Conservation (phyloP, 2,329 filamentous ascomycete genomes). For the Aspergillus persii region DNA sequence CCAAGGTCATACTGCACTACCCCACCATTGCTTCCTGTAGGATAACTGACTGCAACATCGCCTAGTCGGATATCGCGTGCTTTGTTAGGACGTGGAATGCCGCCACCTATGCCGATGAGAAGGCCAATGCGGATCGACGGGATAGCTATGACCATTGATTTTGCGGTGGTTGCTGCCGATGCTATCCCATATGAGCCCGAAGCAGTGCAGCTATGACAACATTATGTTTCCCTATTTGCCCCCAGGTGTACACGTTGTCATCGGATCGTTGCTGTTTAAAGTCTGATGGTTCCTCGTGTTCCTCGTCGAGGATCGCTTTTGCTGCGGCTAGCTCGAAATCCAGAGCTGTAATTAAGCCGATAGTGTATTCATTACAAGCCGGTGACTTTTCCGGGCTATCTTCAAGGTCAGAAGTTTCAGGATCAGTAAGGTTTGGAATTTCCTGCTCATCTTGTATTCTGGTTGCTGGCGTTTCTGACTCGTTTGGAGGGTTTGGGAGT, state of each 20-base stretch:
- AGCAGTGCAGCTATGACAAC: neutral
- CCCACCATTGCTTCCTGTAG: neutral
- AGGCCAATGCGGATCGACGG: neutral
- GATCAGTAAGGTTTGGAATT: too few relatives aligned
- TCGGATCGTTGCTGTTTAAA: neutral
- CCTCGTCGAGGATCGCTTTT: neutral
- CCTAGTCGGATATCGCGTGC: neutral
- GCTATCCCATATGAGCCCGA: neutral
- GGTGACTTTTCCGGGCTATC: neutral
- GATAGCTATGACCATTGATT: neutral
- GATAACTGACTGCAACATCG: neutral
- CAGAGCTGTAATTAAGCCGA: neutral
- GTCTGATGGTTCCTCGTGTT: neutral
- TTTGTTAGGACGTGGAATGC: neutral
- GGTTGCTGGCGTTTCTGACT: too few relatives aligned
- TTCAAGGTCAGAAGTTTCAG: neutral
- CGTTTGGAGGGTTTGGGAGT: too few relatives aligned
- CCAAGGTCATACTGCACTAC: neutral
- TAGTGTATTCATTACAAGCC: neutral
- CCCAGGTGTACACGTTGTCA: neutral
- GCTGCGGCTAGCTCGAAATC: neutral
- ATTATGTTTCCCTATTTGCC: neutral
- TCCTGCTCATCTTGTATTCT: too few relatives aligned
- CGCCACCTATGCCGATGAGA: neutral
- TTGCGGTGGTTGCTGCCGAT: neutral